Conservation (phyloP, 1,284 basidiomycete genomes). For the Cystobasidium sp. region DNA sequence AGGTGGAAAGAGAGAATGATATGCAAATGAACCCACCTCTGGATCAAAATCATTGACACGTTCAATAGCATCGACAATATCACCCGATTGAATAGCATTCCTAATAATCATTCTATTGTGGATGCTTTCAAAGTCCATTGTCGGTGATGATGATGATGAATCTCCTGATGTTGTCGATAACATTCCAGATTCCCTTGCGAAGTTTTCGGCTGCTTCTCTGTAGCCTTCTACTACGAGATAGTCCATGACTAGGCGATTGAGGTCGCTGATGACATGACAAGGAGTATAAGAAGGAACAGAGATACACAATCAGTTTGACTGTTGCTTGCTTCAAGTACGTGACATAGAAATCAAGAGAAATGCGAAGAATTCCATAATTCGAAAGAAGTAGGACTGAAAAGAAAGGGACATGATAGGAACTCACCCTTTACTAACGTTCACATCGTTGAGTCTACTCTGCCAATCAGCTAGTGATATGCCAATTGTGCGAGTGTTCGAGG, state of each 20-base stretch:
- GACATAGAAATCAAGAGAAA: constrained; percentile 63
- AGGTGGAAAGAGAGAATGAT: neutral
- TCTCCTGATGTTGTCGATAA: constrained; percentile 58
- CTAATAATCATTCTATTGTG: constrained; percentile 92
- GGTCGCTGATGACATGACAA: constrained; percentile 65
- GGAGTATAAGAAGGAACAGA: constrained; percentile 50
- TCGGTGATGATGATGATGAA: neutral
- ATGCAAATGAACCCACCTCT: constrained; percentile 70
- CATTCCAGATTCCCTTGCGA: constrained; percentile 83
- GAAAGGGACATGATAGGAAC: no score
- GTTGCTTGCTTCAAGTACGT: constrained; percentile 59
- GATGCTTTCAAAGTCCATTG: constrained; percentile 85
- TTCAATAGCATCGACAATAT: constrained; percentile 91
- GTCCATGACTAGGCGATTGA: constrained; percentile 96
- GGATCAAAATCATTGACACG: constrained; percentile 94
- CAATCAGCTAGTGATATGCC: constrained; percentile 56
- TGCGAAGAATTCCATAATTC: neutral
- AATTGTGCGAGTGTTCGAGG: constrained; percentile 9
- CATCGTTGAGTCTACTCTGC: constrained; percentile 60
- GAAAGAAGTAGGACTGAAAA: no score
- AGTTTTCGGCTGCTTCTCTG: constrained; percentile 92
- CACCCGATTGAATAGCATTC: constrained; percentile 88
- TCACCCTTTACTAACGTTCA: constrained; percentile 62
- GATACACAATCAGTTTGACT: neutral
- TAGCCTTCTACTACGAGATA: constrained; percentile 98